A percentile compares a stretch with the other conserved stretches of the same genome.
Conservation (phyloP, 306 rosid species). For the Fragaria vesca region DNA sequence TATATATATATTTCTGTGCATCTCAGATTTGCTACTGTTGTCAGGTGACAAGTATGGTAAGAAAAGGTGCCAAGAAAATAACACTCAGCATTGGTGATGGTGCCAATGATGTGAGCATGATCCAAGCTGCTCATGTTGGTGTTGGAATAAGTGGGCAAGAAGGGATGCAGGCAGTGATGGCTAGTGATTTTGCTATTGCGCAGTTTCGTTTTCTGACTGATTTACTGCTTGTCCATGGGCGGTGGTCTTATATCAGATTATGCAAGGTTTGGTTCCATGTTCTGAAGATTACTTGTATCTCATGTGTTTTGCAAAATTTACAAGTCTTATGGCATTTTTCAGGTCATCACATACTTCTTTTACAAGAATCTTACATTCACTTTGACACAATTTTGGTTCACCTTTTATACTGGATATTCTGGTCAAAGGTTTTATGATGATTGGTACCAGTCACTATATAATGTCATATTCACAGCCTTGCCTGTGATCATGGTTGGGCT, state of each 20-base stretch:
- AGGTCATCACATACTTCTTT: constrained; percentile 90
- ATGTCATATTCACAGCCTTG: constrained; percentile 91
- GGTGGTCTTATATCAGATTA: constrained; percentile 95
- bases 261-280: constrained; percentile 69
- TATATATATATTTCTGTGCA: neutral
- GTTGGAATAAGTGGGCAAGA: constrained; percentile 95
- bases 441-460: constrained; percentile 90
- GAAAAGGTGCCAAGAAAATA: constrained; percentile 83
- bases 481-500: constrained; percentile 94
- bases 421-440: constrained; percentile 99
- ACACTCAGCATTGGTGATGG: constrained; percentile 98
- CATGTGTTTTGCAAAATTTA: constrained; percentile 19
- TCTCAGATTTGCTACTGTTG: constrained; percentile 8
- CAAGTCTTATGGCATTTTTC: constrained; percentile 33
- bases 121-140: constrained; percentile 99
- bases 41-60: constrained; percentile 93
- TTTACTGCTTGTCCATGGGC: constrained; percentile 97
- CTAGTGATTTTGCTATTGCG: constrained; percentile 97
- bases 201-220: constrained; percentile 95
- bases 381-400: constrained; percentile 97
- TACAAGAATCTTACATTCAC: constrained; percentile 98
- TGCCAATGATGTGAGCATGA: constrained; percentile 99
- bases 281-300: constrained; percentile 15
- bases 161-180: constrained; percentile 99
- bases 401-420: constrained; percentile 95